Base-by-base conservation (phyloP, 1,284 basidiomycete species). In the Heterobasidion irregulare region DNA sequence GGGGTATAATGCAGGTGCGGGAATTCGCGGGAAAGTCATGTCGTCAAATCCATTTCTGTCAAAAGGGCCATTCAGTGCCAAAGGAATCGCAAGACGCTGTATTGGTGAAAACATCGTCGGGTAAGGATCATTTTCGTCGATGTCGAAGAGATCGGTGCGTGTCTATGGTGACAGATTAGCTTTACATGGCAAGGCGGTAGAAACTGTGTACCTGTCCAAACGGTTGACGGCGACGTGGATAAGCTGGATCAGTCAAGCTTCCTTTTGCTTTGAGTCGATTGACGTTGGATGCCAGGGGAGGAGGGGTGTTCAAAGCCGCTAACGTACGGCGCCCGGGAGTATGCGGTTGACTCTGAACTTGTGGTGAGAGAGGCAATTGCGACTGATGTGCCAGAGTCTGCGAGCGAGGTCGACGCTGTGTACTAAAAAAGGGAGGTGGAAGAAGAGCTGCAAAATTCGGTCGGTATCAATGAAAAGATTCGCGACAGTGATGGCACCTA, bases 231-330 rank as follows among this genome's bases (percentile, higher is more conserved):
- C 83, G 79, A 52, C 86, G 76, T 8, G 80, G 77, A 57, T 83
- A 80, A 10, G 84, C 79, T 18, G 86, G 86, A 64, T 89, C 86
- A 6, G 86, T 89, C 49, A 83, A 69, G 62, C 83, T 82, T 56
- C 86, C 86, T 70, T 82, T 85, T 43, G 84, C 68, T 65, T 80
- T 81, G 53, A 84, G 74, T 61, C 80, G 77, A 62, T 72, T 75
- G n/a, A 75, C 68, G 54, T 82, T 70, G 18, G 74, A 73, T 50
- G 79, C 75, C 61, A 85, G 86, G 2, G 80, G 84, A 45, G 86
- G 84, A 52, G 86, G 86, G 48, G 85, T 88, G 45, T 83, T 78
- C 58, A 84, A 63, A 52, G 65, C 63, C 16, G 64, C 66, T 34
- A 68, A 58, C n/a, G 67, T 64, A 36, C 63, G 58, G 18, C 69